phyloP scores from a whole-genome alignment of 495 filamentous ascomycete species.

The Penicillium antarcticum region DNA sequence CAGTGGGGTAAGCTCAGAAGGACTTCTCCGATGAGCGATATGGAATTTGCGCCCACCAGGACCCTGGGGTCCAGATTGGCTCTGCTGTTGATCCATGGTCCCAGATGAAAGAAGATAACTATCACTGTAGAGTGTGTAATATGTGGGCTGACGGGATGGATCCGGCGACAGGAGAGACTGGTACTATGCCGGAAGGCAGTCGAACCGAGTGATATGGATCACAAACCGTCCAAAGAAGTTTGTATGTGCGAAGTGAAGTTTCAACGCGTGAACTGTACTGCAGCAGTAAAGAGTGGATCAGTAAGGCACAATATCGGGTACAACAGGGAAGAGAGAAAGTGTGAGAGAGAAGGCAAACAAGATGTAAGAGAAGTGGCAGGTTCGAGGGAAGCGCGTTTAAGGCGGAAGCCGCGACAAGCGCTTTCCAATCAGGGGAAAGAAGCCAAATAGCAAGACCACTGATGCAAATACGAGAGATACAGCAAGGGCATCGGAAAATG shows the following conservation, averaged over 20 bases:
- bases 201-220: constrained; percentile 19
- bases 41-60: constrained; percentile 88
- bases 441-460: background rate
- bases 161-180: constrained; percentile 22
- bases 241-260: constrained; percentile 21
- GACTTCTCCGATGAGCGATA: constrained; percentile 95
- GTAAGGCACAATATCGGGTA: constrained; percentile 7
- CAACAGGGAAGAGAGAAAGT: constrained; percentile 1
- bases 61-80: constrained; percentile 71
- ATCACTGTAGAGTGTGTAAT: constrained; percentile 24
- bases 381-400: background rate
- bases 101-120: constrained; percentile 16
- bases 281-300: constrained; percentile 27
- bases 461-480: constrained; percentile 3
- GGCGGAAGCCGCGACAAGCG: constrained; percentile 1
- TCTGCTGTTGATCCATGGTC: constrained; percentile 82
- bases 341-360: background rate
- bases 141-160: constrained; percentile 11
- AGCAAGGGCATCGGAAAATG: background rate
- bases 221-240: constrained; percentile 24
- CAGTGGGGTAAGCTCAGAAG: constrained; percentile 94
- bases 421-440: constrained; percentile 4
- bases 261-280: constrained; percentile 30
- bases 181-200: constrained; percentile 24
- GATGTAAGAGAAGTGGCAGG: background rate